These are phyloP conservation scores for Calonectria pauciramosa DNA, from an alignment of 2,329 filamentous ascomycete species.

Conservation along the genomic window DNA sequence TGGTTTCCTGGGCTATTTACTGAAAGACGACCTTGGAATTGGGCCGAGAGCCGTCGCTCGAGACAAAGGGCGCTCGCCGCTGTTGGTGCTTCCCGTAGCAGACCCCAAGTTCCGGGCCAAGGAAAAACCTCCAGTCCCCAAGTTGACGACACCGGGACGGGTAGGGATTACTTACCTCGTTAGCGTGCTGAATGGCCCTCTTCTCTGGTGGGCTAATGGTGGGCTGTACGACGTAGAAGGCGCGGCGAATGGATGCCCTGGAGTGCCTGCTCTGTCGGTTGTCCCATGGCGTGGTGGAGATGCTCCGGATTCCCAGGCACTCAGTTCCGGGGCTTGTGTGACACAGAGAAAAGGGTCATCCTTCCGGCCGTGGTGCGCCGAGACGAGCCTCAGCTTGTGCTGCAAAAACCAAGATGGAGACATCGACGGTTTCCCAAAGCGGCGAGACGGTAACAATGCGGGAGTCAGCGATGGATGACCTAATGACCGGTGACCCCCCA, in stretches of 20 bases:
- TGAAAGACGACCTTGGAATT: not conserved
- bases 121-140: not conserved
- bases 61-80: not conserved
- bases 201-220: slow-evolving; percentile 5
- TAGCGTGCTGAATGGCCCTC: slow-evolving; percentile 5
- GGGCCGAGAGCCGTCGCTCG: not conserved
- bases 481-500: not conserved
- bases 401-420: not conserved
- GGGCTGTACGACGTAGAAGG: slow-evolving; percentile 11
- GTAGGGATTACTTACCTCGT: slow-evolving; percentile 5
- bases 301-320: not conserved
- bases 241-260: slow-evolving; percentile 3
- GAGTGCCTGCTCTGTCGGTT: not conserved
- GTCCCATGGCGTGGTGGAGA: slow-evolving; percentile 8
- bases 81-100: not conserved
- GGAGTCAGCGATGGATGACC: not conserved
- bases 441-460: not conserved
- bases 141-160: not conserved
- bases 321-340: not conserved
- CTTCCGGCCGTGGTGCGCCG: not conserved
- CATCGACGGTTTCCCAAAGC: not conserved
- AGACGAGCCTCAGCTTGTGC: not conserved
- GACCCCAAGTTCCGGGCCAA: not conserved
- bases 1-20: not conserved
- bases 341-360: slow-evolving; percentile 7